Percentiles rank a stretch among this genome's conserved stretches.
Conservation (phyloP, 768 basidiomycete species). For the Mycena kentingensis region DNA sequence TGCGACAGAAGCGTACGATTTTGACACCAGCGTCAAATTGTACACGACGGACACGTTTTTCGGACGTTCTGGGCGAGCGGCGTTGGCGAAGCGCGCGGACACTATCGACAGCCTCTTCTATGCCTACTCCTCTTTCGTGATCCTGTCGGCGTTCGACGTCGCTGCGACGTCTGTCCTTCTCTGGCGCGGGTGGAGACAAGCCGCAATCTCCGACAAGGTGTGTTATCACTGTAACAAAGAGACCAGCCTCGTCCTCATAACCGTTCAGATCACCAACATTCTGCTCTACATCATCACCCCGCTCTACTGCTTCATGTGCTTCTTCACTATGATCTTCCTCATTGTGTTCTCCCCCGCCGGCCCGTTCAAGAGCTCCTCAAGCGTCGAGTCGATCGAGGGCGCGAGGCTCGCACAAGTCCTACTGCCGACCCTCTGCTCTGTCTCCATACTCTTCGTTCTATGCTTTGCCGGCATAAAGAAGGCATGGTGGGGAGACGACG, state of each 20-base stretch:
- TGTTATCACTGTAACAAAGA: not conserved
- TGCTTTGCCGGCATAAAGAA: constrained; percentile 1
- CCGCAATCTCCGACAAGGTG: constrained; percentile 14
- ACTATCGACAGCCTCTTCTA: constrained; percentile 1
- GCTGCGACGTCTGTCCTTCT: constrained; percentile 8
- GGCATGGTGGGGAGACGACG: constrained; percentile 11
- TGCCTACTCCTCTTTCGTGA: constrained; percentile 2
- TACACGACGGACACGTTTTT: not conserved
- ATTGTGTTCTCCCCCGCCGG: constrained; percentile 19
- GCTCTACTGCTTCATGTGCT: constrained; percentile 3
- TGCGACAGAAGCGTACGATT: constrained; percentile 6
- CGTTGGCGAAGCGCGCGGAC: not conserved
- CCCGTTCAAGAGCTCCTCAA: not conserved
- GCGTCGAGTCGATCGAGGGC: not conserved
- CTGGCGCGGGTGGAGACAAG: constrained; percentile 10
- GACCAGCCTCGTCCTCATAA: not conserved
- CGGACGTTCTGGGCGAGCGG: not conserved
- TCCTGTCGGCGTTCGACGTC: constrained; percentile 18
- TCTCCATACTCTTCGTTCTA: constrained; percentile 9
- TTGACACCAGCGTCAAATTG: constrained; percentile 11
- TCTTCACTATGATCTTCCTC: constrained; percentile 17
- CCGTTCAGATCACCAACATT: constrained; percentile 8
- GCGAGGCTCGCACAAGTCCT: constrained; percentile 10
- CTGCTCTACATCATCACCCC: constrained; percentile 15
- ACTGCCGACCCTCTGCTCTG: not conserved